phyloP scores from a whole-genome alignment of 345 rosid genomes.

The Sisymbrium altissimum region DNA sequence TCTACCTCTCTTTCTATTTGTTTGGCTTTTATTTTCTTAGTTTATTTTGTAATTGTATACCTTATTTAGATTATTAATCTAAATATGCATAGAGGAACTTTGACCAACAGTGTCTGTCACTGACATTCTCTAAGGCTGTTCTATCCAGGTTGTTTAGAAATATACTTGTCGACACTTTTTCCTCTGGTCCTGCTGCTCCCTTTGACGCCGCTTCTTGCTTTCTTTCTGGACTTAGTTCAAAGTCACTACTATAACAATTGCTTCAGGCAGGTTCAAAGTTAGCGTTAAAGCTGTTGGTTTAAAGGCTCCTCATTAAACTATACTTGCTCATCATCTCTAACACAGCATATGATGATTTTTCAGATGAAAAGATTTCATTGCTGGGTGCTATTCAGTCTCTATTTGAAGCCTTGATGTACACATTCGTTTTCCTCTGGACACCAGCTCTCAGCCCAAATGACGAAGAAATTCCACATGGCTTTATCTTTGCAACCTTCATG shows the following conservation, averaged over 20 bases:
- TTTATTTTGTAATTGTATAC: too few species aligned
- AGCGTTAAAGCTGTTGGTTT: background rate
- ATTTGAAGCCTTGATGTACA: constrained; percentile 98
- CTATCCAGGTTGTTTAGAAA: constrained; percentile 80
- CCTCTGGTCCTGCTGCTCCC: constrained; percentile 98
- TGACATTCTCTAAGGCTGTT: constrained; percentile 96
- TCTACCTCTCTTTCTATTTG: too few species aligned
- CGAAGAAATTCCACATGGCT: constrained; percentile 95
- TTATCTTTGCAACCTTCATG: constrained; percentile 96
- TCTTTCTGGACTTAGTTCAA: constrained; percentile 87
- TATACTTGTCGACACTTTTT: constrained; percentile 66
- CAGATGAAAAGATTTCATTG: constrained; percentile 95
- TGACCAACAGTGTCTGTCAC: constrained; percentile 86
- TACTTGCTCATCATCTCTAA: constrained; percentile 5
- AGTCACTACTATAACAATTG: constrained; percentile 87
- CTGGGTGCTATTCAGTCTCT: constrained; percentile 96
- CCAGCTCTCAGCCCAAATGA: constrained; percentile 89
- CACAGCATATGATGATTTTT: background rate
- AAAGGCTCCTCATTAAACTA: background rate
- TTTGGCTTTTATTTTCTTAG: too few species aligned
- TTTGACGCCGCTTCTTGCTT: constrained; percentile 95
- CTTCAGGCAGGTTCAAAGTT: constrained; percentile 64
- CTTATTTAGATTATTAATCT: background rate
- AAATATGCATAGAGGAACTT: constrained; percentile 67
- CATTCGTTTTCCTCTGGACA: constrained; percentile 98